Evolutionary conservation across 2,329 filamentous ascomycete species (phyloP).

Genomic region (Fusarium pininemorale): DNA sequence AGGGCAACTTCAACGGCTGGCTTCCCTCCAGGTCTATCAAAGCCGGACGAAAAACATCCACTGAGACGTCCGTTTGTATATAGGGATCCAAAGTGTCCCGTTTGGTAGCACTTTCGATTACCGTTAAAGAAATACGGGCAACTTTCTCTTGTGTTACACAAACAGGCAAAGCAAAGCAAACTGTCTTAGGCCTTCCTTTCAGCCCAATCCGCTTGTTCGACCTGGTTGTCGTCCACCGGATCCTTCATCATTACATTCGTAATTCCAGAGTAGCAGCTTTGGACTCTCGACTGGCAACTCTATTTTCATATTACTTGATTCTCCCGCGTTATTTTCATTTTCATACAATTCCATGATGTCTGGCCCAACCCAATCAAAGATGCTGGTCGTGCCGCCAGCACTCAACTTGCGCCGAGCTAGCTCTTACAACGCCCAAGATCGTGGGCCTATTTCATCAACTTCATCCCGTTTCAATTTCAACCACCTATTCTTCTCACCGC

Average conservation of each 20-base stretch:
- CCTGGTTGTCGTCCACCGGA: conserved; percentile 11
- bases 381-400: conserved; percentile 63
- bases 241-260: neutral
- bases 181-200: conserved; percentile 24
- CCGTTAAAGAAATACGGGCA: neutral
- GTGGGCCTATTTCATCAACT: conserved; percentile 64
- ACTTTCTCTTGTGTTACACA: conserved; percentile 25
- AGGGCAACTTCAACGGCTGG: neutral
- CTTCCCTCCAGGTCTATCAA: neutral
- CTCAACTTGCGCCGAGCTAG: conserved; percentile 67
- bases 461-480: conserved; percentile 73
- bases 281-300: conserved; percentile 19
- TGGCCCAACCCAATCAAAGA: conserved; percentile 56
- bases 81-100: neutral
- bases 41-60: neutral
- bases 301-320: conserved; percentile 31
- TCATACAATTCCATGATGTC: conserved; percentile 48
- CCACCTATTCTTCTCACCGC: conserved; percentile 72
- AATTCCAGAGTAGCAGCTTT: conserved; percentile 32
- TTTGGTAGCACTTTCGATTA: conserved; percentile 1
- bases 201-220: conserved; percentile 5
- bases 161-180: conserved; percentile 12
- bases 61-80: neutral
- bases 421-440: conserved; percentile 66
- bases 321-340: neutral